Evolutionary conservation across 73 alveolate species (phyloP).

Genomic region (Paramecium primaurelia): DNA sequence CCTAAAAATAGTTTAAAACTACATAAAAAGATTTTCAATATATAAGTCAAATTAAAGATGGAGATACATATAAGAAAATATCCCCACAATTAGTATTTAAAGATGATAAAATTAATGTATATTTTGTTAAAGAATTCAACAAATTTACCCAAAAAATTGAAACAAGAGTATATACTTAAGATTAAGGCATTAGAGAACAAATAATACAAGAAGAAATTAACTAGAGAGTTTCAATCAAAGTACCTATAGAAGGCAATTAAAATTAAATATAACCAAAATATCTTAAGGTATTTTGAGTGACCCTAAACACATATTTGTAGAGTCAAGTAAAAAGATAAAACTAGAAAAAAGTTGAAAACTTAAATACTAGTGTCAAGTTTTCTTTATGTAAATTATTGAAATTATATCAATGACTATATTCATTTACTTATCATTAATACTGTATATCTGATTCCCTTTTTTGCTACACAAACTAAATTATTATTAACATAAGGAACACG

Average conservation of each 20-base stretch:
- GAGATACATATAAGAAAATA: not conserved
- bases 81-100: not conserved
- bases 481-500: constrained; percentile 25
- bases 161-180: not conserved
- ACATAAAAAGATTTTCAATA: not conserved
- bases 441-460: constrained; percentile 19
- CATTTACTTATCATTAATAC: constrained; percentile 31
- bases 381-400: not conserved
- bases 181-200: not conserved
- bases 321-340: not conserved
- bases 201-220: not conserved
- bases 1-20: not conserved
- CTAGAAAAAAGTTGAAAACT: not conserved
- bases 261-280: not conserved
- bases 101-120: constrained; percentile 5
- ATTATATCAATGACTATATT: constrained; percentile 4
- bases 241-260: not conserved
- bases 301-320: not conserved
- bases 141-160: not conserved
- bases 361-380: not conserved
- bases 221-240: not conserved
- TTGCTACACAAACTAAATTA: constrained; percentile 13
- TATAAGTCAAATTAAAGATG: not conserved
- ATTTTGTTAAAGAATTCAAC: not conserved
- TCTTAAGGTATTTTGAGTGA: not conserved